Evolutionary conservation across 768 basidiomycete species (phyloP).

Genomic region (Sarcodon aspratus): DNA sequence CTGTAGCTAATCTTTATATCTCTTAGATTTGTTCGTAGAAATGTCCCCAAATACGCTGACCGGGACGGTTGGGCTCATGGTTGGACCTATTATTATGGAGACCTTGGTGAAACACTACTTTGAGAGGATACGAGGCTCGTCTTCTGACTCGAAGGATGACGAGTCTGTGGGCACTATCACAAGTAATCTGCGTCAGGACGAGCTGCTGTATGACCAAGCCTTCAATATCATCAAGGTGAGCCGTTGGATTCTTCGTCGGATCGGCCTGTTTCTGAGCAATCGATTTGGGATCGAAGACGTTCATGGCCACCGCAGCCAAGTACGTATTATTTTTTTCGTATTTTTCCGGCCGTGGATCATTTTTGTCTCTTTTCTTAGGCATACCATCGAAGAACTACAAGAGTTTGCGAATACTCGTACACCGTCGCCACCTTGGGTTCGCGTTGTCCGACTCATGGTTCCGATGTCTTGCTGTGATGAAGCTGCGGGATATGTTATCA

Average conservation of each 20-base stretch:
- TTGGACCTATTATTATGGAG: slow-evolving; percentile 65
- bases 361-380: slow-evolving; percentile 58
- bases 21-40: not conserved
- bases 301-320: not conserved
- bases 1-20: not conserved
- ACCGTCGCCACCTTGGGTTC: slow-evolving; percentile 78
- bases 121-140: slow-evolving; percentile 29
- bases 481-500: slow-evolving; percentile 61
- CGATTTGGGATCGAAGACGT: not conserved
- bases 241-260: not conserved
- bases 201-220: slow-evolving; percentile 72
- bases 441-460: slow-evolving; percentile 56
- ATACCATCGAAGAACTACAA: slow-evolving; percentile 80
- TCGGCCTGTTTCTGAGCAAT: not conserved
- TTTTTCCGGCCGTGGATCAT: slow-evolving; percentile 36
- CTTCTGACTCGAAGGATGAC: slow-evolving; percentile 22
- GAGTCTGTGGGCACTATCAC: slow-evolving; percentile 3
- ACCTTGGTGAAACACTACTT: slow-evolving; percentile 85
- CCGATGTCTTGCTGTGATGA: slow-evolving; percentile 69
- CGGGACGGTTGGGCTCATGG: slow-evolving; percentile 45
- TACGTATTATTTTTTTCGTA: not conserved
- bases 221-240: slow-evolving; percentile 67
- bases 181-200: slow-evolving; percentile 44
- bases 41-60: slow-evolving; percentile 40
- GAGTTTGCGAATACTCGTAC: slow-evolving; percentile 73